Base-by-base conservation (phyloP, 495 filamentous ascomycete species). In the Podospora bellae-mahoneyi region DNA sequence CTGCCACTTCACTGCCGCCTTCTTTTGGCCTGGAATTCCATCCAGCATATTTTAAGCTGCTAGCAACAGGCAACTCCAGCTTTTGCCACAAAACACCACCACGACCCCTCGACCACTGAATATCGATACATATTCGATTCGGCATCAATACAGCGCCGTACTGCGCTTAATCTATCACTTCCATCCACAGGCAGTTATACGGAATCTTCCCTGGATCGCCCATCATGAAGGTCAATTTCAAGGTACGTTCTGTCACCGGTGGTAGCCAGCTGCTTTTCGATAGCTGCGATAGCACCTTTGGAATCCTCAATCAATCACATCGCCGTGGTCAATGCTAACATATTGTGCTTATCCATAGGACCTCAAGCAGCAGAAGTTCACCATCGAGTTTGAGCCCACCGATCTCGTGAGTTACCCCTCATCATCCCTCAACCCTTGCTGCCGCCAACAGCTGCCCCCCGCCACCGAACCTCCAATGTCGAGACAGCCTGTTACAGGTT, bases 351-450 rank as follows among this genome's bases (percentile, higher is more conserved):
- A 15, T 34, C 72, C 39, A 5, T 70, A 96, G 93, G 95, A 99
- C 81, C 84, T 99, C 74, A 97, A 97, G 84, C 94, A 98, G 78
- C 92, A 97, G 76, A 97, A 97, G 85, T 99, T 99, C 79, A 85
- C 88, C 67, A 89, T 99, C 81, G 94, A 98, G 72, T 92, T 90
- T 68, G 95, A 98, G 78, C 92, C 94, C 64, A 90, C 91, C 67
- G 93, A 97, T 76, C 92, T 91, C 74, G 94, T 97, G 91, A 72
- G 91, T 80, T 77, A 73, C 71, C 74, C 74, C 70, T 75, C 71
- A 66, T 71, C 72, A 34, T 30, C 5, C 16, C 16, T 32, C 39
- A 10, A 48, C 39, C 39, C 39, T 48, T 48, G 39, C 39, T 48
- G 39, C 39, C 65, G 32, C 68, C 58, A 62, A 60, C 55, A 60